phyloP scores from a whole-genome alignment of 148 eudicot genomes.

The Mesembryanthemum crystallinum region DNA sequence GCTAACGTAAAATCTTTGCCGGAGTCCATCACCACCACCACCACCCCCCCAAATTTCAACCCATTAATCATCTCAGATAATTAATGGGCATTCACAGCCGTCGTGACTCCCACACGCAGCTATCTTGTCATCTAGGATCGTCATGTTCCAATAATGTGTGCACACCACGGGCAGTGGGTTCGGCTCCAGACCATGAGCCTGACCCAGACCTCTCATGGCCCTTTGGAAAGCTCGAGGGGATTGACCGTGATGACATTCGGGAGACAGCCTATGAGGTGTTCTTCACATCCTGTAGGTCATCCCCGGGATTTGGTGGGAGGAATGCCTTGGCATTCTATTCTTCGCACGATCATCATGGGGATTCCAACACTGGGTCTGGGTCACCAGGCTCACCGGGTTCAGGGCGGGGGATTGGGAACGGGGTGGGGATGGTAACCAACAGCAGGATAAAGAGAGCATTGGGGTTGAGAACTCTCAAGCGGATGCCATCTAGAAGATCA shows the following conservation, averaged over 20 bases:
- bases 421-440: slow-evolving; percentile 75
- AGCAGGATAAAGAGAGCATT: slow-evolving; percentile 74
- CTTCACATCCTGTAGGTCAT: slow-evolving; percentile 86
- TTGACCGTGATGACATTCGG: slow-evolving; percentile 60
- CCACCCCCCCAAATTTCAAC: background rate
- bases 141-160: slow-evolving; percentile 5
- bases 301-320: slow-evolving; percentile 86
- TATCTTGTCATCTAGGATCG: slow-evolving; percentile 9
- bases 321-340: slow-evolving; percentile 40
- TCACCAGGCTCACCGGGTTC: slow-evolving; percentile 46
- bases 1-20: slow-evolving; percentile 22
- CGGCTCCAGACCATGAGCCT: slow-evolving; percentile 7
- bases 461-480: slow-evolving; percentile 56
- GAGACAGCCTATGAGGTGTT: slow-evolving; percentile 89
- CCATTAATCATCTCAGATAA: background rate
- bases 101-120: slow-evolving; percentile 33
- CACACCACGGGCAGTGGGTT: background rate
- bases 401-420: slow-evolving; percentile 31
- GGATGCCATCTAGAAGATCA: slow-evolving; percentile 42
- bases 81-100: slow-evolving; percentile 40
- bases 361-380: slow-evolving; percentile 19
- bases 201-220: slow-evolving; percentile 53
- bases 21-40: slow-evolving; percentile 20
- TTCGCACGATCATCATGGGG: slow-evolving; percentile 28
- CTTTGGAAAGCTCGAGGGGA: slow-evolving; percentile 48